Evolutionary conservation across 225 moss, liverwort and hornwort species (phyloP), one percentile per base, ranked within the genome.

Genomic region (Neckera pumila): DNA sequence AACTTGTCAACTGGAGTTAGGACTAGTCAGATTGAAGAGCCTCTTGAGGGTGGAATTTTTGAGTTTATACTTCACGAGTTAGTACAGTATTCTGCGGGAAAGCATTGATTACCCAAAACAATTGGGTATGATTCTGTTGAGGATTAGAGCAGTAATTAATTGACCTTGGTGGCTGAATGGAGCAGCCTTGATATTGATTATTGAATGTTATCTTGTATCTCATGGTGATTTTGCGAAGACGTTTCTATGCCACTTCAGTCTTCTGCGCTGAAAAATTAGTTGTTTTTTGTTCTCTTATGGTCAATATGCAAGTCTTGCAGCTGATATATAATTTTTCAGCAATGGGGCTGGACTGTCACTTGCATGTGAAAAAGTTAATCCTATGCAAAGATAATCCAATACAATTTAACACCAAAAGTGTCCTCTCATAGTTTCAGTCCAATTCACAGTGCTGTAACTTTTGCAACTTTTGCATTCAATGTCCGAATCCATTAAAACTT

Each of bases 11-110:
- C 80, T 87, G 88, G 64, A 83, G 74, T 70, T 87, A 25, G 51
- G 54, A 67, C 59, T 84, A 58, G 57, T 81, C 62, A 84, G 70
- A 57, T 59, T 83, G 82, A 85, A 58, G 31, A 82, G n/a, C 54
- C 66, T 90, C 51, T 76, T 87, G 92, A 83, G 85, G 74, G 89
- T 90, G 89, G 85, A 85, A 61, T 25, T 23, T 84, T 91, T 53
- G n/a, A 87, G 72, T 31, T 65, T 89, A 58, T 45, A 82, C 81
- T 89, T 89, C 71, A 79, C n/a, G n/a, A 57, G 63, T 65, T 80
- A 28, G 69, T 74, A 36, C 70, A 28, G 75, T 74, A 36, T 76
- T 64, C 69, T 73, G 83, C 86, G 75, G 92, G 90, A 90, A 85
- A 49, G 61, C 58, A 70, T 82, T 70, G 51, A 85, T 74, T 85